These are phyloP conservation scores for Colletotrichum lentis DNA, from an alignment of 2,329 filamentous ascomycete genomes.

Conservation along the genomic window DNA sequence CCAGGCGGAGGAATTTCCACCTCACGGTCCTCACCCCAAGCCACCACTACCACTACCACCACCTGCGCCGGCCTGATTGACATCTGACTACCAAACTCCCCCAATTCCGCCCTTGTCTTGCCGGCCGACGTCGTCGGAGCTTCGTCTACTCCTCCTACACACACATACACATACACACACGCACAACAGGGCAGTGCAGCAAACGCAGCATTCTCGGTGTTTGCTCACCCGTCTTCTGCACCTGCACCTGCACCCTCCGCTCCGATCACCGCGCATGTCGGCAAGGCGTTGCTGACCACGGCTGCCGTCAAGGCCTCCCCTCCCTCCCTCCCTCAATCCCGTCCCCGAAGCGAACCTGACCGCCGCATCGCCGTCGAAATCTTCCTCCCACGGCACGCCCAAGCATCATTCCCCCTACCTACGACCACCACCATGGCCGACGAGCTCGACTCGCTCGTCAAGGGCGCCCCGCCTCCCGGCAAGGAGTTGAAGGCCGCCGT, in stretches of 20 bases:
- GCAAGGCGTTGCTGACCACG: slow-evolving; percentile 26
- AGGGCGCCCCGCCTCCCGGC: slow-evolving; percentile 78
- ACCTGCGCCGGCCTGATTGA: slow-evolving; percentile 16
- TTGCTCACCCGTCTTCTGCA: background rate
- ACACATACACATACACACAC: background rate
- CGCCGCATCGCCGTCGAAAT: slow-evolving; percentile 18
- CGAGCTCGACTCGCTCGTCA: slow-evolving; percentile 87
- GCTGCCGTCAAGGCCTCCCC: slow-evolving; percentile 32
- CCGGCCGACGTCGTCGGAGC: slow-evolving; percentile 25
- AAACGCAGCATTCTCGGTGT: slow-evolving; percentile 10
- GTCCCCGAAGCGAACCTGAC: slow-evolving; percentile 19
- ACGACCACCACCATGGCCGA: slow-evolving; percentile 61
- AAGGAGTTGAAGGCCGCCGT: slow-evolving; percentile 50
- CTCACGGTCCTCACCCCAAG: too few relatives aligned
- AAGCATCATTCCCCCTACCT: background rate
- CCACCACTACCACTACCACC: background rate
- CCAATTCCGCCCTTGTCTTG: slow-evolving; percentile 31
- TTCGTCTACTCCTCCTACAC: background rate
- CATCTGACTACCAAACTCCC: slow-evolving; percentile 33
- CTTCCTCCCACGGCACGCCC: slow-evolving; percentile 8
- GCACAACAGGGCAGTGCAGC: slow-evolving; percentile 21
- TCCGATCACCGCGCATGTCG: slow-evolving; percentile 29
- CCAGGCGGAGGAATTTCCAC: slow-evolving; percentile 33
- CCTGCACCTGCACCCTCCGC: background rate
- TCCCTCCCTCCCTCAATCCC: background rate